Evolutionary conservation across 1,284 basidiomycete species (phyloP).

Genomic region (Ustilago trichophora): DNA sequence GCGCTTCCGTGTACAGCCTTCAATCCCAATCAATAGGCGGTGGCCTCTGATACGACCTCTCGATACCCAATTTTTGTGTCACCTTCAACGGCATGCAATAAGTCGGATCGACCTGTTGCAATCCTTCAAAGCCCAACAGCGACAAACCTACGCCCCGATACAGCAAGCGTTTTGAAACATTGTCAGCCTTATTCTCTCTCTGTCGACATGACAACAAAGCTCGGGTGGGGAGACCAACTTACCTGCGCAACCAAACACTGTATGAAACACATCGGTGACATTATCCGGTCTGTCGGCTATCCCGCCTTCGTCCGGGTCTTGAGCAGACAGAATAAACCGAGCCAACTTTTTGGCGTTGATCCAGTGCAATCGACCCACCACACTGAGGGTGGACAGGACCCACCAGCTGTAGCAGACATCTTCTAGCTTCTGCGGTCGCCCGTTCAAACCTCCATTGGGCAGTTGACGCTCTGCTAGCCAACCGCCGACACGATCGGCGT

Average conservation of each 20-base stretch:
- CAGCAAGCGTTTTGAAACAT: no score
- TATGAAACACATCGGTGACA: slow-evolving; percentile 96
- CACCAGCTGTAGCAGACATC: slow-evolving; percentile 99
- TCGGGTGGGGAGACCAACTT: no score
- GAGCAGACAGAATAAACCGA: slow-evolving; percentile 85
- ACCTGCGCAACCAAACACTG: slow-evolving; percentile 91
- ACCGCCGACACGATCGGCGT: slow-evolving; percentile 75
- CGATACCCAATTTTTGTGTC: slow-evolving; percentile 68
- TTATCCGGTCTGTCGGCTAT: slow-evolving; percentile 94
- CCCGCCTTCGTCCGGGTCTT: slow-evolving; percentile 90
- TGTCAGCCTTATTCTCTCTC: no score
- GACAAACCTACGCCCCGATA: slow-evolving; percentile 79
- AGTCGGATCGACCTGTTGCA: slow-evolving; percentile 87
- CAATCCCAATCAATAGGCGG: slow-evolving; percentile 17
- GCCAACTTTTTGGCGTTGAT: slow-evolving; percentile 83
- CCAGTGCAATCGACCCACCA: slow-evolving; percentile 85
- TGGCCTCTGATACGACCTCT: slow-evolving; percentile 45
- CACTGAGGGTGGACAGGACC: slow-evolving; percentile 88
- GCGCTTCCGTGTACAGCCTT: no score
- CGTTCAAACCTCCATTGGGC: slow-evolving; percentile 91
- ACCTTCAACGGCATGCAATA: slow-evolving; percentile 91
- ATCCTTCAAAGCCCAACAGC: slow-evolving; percentile 83
- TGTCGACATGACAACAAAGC: no score
- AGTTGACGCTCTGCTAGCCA: slow-evolving; percentile 94
- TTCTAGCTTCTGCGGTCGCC: slow-evolving; percentile 95